Percentiles rank a stretch among this genome's conserved stretches.
Evolutionary conservation across 768 basidiomycete species (phyloP).

Genomic region (Macrolepiota albuminosa): DNA sequence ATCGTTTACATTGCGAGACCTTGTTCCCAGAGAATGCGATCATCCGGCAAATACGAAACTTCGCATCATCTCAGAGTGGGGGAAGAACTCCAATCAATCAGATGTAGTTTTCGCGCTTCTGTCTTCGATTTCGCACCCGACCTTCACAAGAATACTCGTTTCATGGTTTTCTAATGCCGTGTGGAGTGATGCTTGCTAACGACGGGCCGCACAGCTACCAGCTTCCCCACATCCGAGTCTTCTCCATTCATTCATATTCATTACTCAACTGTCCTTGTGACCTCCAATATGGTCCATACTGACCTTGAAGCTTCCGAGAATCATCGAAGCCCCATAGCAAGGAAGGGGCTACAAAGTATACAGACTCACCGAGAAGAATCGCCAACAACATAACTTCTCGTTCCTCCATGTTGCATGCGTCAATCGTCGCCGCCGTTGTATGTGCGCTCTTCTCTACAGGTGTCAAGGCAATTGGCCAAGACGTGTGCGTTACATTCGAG

Average conservation of each 20-base stretch:
- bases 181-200: background rate
- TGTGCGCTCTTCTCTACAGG: conserved; percentile 12
- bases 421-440: conserved; percentile 6
- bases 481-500: conserved; percentile 41
- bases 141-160: background rate
- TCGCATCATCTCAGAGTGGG: background rate
- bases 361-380: background rate
- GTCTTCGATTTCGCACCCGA: background rate
- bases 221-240: background rate
- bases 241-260: background rate
- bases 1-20: background rate
- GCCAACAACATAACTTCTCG: background rate
- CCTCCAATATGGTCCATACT: background rate
- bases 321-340: background rate
- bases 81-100: background rate
- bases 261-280: background rate
- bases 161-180: background rate
- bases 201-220: background rate
- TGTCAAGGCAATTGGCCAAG: conserved; percentile 43
- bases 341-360: background rate
- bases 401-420: conserved; percentile 11
- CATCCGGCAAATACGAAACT: background rate
- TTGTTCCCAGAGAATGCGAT: background rate
- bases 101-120: background rate
- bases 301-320: background rate